Conservation (phyloP, 768 basidiomycete genomes). For the Multifurca ochricompacta region DNA sequence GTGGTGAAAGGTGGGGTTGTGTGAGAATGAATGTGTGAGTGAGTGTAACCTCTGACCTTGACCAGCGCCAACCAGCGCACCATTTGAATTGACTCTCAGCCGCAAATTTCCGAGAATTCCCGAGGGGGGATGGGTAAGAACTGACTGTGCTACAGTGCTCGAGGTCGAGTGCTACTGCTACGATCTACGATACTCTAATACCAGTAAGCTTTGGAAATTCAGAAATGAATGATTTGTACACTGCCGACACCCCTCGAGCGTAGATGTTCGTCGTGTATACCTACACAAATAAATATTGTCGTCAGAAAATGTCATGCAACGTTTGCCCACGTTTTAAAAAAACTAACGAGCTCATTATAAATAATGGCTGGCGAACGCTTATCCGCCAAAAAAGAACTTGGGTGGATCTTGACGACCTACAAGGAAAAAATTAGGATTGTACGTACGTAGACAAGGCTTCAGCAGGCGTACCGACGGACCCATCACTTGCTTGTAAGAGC, state of each 20-base stretch:
- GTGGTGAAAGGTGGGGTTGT: neutral
- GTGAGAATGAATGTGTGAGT: neutral
- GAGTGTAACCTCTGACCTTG: neutral
- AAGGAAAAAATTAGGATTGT: slow-evolving; percentile 20
- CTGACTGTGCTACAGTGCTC: neutral
- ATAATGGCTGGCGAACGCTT: slow-evolving; percentile 83
- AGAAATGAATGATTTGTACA: slow-evolving; percentile 51
- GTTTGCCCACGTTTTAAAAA: neutral
- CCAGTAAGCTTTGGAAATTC: slow-evolving; percentile 17
- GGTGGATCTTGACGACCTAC: slow-evolving; percentile 84
- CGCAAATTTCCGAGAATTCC: slow-evolving; percentile 3
- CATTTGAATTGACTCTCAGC: neutral
- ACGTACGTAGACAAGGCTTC: neutral
- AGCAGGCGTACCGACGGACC: slow-evolving; percentile 49
- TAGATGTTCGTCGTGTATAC: slow-evolving; percentile 79
- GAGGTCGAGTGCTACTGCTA: neutral
- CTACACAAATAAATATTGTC: slow-evolving; percentile 30
- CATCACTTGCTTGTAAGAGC: slow-evolving; percentile 77
- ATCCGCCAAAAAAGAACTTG: slow-evolving; percentile 71
- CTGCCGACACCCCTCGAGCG: slow-evolving; percentile 82
- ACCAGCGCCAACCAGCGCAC: neutral
- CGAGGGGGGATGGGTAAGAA: neutral
- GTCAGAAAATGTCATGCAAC: neutral
- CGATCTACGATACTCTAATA: neutral
- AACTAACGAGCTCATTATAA: slow-evolving; percentile 84